Evolutionary conservation across 192 early-diverging fungal species (phyloP).

Genomic region (Pecoramyces ruminantium): DNA sequence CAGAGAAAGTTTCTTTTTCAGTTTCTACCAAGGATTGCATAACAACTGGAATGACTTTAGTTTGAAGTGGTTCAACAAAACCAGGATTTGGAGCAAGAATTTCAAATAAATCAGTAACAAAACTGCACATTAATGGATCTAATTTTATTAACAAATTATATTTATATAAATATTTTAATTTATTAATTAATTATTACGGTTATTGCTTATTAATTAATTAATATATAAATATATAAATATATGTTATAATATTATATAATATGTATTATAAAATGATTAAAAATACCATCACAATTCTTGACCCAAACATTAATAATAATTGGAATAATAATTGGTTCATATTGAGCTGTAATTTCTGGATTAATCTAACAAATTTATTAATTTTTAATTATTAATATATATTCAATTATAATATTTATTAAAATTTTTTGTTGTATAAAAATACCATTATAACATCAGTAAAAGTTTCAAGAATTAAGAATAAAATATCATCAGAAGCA

Average conservation of each 20-base stretch:
- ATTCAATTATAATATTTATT: too few relatives aligned
- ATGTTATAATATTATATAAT: too few relatives aligned
- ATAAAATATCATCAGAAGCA: slow-evolving; percentile 48
- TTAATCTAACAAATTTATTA: slow-evolving; percentile 34
- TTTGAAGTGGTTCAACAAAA: slow-evolving; percentile 47
- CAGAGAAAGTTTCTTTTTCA: slow-evolving; percentile 17
- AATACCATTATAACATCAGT: slow-evolving; percentile 41
- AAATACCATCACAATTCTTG: slow-evolving; percentile 48
- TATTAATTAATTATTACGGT: too few relatives aligned
- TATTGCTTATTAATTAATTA: too few relatives aligned
- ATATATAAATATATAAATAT: too few relatives aligned
- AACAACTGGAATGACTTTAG: slow-evolving; percentile 55
- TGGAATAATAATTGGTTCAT: slow-evolving; percentile 53
- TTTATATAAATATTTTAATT: too few relatives aligned
- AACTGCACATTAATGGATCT: slow-evolving; percentile 57
- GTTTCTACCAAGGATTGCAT: slow-evolving; percentile 25
- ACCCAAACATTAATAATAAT: slow-evolving; percentile 64
- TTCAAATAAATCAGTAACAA: slow-evolving; percentile 62
- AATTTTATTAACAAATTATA: too few relatives aligned
- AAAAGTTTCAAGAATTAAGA: slow-evolving; percentile 50
- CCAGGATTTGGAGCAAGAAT: slow-evolving; percentile 47
- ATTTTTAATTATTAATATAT: too few relatives aligned
- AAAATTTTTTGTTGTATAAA: too few relatives aligned
- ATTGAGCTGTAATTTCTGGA: slow-evolving; percentile 47
- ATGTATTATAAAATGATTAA: too few relatives aligned